phyloP scores from a whole-genome alignment of 83 land plant genomes.

The Isoetes engelmannii region DNA sequence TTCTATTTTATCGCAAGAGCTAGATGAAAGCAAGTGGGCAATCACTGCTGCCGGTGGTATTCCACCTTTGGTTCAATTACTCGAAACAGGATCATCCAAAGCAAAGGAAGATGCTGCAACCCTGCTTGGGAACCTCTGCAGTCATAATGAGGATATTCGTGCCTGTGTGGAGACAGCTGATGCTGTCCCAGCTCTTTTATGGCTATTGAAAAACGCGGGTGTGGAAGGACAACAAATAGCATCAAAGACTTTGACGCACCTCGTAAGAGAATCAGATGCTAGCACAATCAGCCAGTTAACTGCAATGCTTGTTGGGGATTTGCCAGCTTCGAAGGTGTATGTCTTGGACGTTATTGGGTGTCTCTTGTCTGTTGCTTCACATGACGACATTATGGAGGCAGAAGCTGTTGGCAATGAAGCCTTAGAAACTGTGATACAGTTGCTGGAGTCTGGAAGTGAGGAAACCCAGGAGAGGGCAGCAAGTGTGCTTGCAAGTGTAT shows the following conservation, averaged over 20 bases:
- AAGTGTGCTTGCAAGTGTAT: conserved; percentile 75
- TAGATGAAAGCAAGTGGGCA: conserved; percentile 98
- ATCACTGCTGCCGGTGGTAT: conserved; percentile 99
- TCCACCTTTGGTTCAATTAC: conserved; percentile 92
- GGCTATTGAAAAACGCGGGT: conserved; percentile 92
- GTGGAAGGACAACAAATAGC: conserved; percentile 83
- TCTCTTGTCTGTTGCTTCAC: conserved; percentile 77
- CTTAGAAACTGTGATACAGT: conserved; percentile 71
- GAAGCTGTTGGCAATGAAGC: conserved; percentile 95
- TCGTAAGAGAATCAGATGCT: conserved; percentile 89
- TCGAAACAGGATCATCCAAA: conserved; percentile 85
- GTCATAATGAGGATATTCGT: conserved; percentile 96
- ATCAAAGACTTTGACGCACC: conserved; percentile 71
- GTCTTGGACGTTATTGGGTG: conserved; percentile 86
- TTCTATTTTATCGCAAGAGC: conserved; percentile 71
- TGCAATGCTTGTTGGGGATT: conserved; percentile 83
- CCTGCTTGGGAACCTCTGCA: conserved; percentile 89
- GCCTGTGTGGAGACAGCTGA: conserved; percentile 99
- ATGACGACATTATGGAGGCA: conserved; percentile 64
- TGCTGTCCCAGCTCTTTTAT: conserved; percentile 94
- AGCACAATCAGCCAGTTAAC: conserved; percentile 83
- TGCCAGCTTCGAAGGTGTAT: conserved; percentile 91
- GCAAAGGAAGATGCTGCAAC: conserved; percentile 95
- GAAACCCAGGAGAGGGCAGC: conserved; percentile 93
- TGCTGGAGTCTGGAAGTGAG: conserved; percentile 51